These are phyloP conservation scores for Geotrichum siamense DNA, from an alignment of 1,139 yeast genomes.

Conservation along the genomic window DNA sequence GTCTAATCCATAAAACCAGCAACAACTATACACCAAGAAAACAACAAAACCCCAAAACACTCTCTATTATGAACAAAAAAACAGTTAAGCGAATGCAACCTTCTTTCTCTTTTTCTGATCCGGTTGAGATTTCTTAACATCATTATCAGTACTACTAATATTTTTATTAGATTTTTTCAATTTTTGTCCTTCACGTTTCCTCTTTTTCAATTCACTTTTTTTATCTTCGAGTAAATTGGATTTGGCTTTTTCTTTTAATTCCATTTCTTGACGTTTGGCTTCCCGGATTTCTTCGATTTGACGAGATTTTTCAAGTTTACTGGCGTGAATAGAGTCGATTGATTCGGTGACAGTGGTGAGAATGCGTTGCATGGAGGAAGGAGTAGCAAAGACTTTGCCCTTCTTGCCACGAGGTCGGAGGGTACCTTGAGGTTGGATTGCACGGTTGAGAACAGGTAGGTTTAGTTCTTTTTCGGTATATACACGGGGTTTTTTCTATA, in stretches of 20 bases:
- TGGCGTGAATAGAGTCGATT: constrained; percentile 74
- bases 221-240: constrained; percentile 63
- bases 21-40: too few species aligned
- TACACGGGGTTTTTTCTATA: constrained; percentile 44
- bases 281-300: constrained; percentile 88
- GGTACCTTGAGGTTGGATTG: constrained; percentile 80
- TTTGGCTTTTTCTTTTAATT: constrained; percentile 69
- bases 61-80: too few species aligned
- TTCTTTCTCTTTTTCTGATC: constrained; percentile 19
- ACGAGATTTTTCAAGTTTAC: constrained; percentile 82
- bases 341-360: constrained; percentile 76
- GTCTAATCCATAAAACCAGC: too few species aligned
- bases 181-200: constrained; percentile 28
- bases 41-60: too few species aligned
- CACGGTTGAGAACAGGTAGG: constrained; percentile 71
- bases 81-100: constrained; percentile 26
- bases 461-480: constrained; percentile 73
- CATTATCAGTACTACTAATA: constrained; percentile 15
- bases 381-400: constrained; percentile 84
- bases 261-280: constrained; percentile 77
- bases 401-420: constrained; percentile 71
- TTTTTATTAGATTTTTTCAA: constrained; percentile 17
- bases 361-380: constrained; percentile 67
- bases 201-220: constrained; percentile 67
- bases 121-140: neutral